Evolutionary conservation across 371 early-diverging fungal genomes (phyloP).

Genomic region (Mucor plumbeus): DNA sequence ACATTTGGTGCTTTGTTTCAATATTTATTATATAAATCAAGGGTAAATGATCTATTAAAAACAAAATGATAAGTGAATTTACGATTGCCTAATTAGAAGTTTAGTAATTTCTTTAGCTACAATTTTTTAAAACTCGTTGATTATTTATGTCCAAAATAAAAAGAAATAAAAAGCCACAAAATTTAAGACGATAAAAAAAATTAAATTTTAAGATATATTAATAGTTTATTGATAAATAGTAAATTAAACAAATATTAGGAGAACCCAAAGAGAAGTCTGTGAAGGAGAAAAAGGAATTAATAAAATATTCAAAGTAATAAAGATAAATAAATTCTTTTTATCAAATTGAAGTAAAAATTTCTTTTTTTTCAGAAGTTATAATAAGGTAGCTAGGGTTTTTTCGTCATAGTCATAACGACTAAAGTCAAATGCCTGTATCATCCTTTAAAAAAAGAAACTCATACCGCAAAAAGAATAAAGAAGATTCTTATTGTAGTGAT

Average conservation of each 20-base stretch:
- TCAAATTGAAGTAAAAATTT: neutral
- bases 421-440: constrained; percentile 61
- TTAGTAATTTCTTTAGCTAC: no score
- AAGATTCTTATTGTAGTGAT: neutral
- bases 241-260: neutral
- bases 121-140: no score
- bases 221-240: neutral
- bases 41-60: no score
- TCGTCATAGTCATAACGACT: constrained; percentile 49
- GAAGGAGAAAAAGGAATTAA: neutral
- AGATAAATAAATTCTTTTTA: neutral
- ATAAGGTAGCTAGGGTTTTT: constrained; percentile 51
- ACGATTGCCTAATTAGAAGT: no score
- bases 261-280: constrained; percentile 2
- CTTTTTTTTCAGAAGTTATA: constrained; percentile 35
- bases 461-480: constrained; percentile 5
- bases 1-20: no score
- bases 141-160: no score
- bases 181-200: no score
- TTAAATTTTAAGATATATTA: neutral
- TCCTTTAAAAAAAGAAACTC: constrained; percentile 32
- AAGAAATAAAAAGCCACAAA: no score
- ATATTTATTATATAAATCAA: no score
- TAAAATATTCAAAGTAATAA: neutral
- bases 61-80: no score